Evolutionary conservation across 2,329 filamentous ascomycete species (phyloP), one percentile per base, ranked within the genome.

Genomic region (Fusarium torulosum): DNA sequence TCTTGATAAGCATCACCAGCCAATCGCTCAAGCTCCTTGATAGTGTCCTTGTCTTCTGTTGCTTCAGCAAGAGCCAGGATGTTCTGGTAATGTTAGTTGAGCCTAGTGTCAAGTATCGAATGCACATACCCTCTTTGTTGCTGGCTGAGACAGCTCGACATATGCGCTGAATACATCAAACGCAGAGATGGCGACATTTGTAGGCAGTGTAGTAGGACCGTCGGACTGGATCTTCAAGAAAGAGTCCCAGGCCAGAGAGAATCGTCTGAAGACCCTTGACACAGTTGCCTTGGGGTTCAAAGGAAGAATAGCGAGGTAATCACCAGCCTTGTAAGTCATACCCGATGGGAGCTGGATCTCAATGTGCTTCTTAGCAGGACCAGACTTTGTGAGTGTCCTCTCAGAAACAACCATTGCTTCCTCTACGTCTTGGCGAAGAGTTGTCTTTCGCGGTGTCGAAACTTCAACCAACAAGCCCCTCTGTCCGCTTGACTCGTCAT

Each of bases 221-320:
- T 82, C 79, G n/a, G 84, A 82, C 4, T 79, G 78, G 45, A 93
- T 88, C 10, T 85, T 88, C 42, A 93, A 78, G 63, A 86, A 84
- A 4, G 88, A 85, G 75, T 94, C 91, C 86, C 89, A 91, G 0
- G 90, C 84, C 1, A 95, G 79, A 2, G 84, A 80, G 74, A 94
- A 94, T 20, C 84, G 82, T 19, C 84, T 81, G 78, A 93, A 86
- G 0, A 86, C 90, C 10, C 90, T 84, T 6, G 84, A 82, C 4
- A 94, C 85, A 11, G 82, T 87, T 29, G 84, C 78, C 44, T 83
- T 82, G 2, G 88, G 87, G 75, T 95, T 95, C 29, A 92, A 78
- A 0, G 92, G 92, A 2, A 94, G 80, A 4, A 94, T 82, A 0
- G 90, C 90, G 1, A 95, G 84, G 74, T 96, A 95, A 74, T 95